A percentile compares a stretch with the other conserved stretches of the same genome.
phyloP scores from a whole-genome alignment of 495 filamentous ascomycete genomes.

The Lophium mytilinum region DNA sequence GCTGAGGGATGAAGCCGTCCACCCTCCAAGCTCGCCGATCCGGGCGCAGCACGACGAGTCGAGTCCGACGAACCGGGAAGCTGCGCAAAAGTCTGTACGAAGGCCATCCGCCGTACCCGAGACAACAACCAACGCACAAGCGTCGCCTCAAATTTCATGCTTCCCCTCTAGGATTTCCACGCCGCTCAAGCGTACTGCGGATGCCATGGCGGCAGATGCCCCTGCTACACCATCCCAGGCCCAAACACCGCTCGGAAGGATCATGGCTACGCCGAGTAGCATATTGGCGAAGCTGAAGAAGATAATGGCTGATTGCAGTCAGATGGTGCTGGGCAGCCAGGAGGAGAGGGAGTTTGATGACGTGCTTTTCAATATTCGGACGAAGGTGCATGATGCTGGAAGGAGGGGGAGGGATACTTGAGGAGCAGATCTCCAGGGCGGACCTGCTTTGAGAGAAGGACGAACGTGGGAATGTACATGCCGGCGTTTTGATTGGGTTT shows the following conservation, averaged over 20 bases:
- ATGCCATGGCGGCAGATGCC: not conserved
- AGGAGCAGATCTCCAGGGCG: too few relatives aligned
- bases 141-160: constrained; percentile 5
- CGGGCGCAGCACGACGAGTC: too few relatives aligned
- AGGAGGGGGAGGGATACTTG: constrained; percentile 15
- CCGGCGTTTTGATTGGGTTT: too few relatives aligned
- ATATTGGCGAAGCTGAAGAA: constrained; percentile 21
- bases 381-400: constrained; percentile 28
- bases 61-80: too few relatives aligned
- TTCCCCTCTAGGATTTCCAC: not conserved
- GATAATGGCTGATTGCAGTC: constrained; percentile 19
- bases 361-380: constrained; percentile 29
- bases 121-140: constrained; percentile 1
- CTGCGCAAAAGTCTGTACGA: not conserved
- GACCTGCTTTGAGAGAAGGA: too few relatives aligned
- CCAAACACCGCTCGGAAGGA: constrained; percentile 2
- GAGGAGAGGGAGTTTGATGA: constrained; percentile 34
- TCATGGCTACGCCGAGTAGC: constrained; percentile 22
- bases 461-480: too few relatives aligned
- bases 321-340: constrained; percentile 24
- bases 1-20: too few relatives aligned
- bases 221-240: constrained; percentile 6
- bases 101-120: not conserved
- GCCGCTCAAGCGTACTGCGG: not conserved
- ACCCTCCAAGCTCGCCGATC: too few relatives aligned